Conservation (phyloP, 2,329 filamentous ascomycete species). For the Elsinoe batatas region DNA sequence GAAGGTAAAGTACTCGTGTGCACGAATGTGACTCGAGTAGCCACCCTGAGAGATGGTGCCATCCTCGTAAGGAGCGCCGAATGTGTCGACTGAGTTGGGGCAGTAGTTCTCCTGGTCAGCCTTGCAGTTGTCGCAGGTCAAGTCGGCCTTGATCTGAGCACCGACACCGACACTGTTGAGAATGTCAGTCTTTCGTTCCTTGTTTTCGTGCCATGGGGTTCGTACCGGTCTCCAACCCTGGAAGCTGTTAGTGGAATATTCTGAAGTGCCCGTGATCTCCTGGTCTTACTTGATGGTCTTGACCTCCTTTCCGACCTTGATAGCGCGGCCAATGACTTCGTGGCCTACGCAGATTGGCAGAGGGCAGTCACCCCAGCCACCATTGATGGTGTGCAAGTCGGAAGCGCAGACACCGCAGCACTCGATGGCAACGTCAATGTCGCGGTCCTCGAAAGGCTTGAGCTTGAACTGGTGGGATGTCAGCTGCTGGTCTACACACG, state of each 20-base stretch:
- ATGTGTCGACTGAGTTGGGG: conserved; percentile 41
- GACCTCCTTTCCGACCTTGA: conserved; percentile 42
- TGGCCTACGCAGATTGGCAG: conserved; percentile 58
- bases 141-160: conserved; percentile 40
- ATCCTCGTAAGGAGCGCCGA: conserved; percentile 40
- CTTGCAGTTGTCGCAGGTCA: conserved; percentile 43
- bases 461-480: conserved; percentile 53
- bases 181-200: conserved; percentile 16
- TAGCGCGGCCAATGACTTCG: conserved; percentile 43
- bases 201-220: neutral
- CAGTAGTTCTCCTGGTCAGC: conserved; percentile 45
- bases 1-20: conserved; percentile 66
- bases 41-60: conserved; percentile 58
- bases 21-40: conserved; percentile 58
- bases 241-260: neutral
- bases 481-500: neutral
- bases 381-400: conserved; percentile 40
- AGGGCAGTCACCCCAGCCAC: conserved; percentile 56
- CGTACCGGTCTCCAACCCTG: conserved; percentile 26
- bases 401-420: conserved; percentile 55
- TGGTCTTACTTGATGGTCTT: conserved; percentile 34
- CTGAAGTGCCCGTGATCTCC: neutral
- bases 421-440: conserved; percentile 80
- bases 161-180: conserved; percentile 40
- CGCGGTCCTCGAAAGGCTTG: conserved; percentile 77